Evolutionary conservation across 1,139 yeast genomes (phyloP).

Genomic region (Scheffersomyces insectosa): DNA sequence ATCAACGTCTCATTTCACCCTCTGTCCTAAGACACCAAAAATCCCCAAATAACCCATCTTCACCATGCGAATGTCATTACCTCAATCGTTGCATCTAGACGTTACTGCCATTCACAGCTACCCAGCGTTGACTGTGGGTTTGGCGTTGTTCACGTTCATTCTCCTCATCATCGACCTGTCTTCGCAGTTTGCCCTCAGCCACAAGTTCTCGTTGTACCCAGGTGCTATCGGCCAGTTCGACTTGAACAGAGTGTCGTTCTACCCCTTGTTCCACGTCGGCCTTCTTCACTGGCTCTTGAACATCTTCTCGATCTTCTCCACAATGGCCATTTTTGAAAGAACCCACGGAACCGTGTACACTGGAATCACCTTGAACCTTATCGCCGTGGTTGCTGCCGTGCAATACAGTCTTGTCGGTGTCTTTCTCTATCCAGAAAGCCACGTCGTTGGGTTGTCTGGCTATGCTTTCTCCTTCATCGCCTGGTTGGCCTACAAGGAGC

Average conservation of each 20-base stretch:
- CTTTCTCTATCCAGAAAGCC: constrained; percentile 51
- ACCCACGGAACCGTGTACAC: constrained; percentile 85
- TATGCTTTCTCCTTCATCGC: constrained; percentile 74
- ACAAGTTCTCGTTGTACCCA: constrained; percentile 48
- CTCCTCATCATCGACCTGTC: constrained; percentile 35
- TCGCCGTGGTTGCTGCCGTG: constrained; percentile 72
- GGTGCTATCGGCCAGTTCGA: constrained; percentile 57
- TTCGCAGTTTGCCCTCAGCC: constrained; percentile 12
- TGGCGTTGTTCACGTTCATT: constrained; percentile 52
- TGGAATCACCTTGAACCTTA: constrained; percentile 74
- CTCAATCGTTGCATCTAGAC: too few relatives aligned
- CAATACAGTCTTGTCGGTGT: constrained; percentile 60
- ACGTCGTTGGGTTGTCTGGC: constrained; percentile 71
- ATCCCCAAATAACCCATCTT: too few relatives aligned
- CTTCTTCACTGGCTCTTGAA: constrained; percentile 67
- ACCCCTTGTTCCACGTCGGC: constrained; percentile 68
- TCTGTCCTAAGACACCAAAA: too few relatives aligned
- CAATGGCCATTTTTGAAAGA: constrained; percentile 70
- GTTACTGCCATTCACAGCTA: constrained; percentile 4
- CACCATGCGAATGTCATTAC: too few relatives aligned
- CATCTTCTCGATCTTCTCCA: constrained; percentile 56
- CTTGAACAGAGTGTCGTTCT: constrained; percentile 67
- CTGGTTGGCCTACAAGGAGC: constrained; percentile 63
- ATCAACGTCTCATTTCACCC: too few relatives aligned
- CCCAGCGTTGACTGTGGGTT: constrained; percentile 72